Evolutionary conservation across 495 filamentous ascomycete genomes (phyloP), one percentile per base, ranked within the genome.

Genomic region (Podospora bellae-mahoneyi): DNA sequence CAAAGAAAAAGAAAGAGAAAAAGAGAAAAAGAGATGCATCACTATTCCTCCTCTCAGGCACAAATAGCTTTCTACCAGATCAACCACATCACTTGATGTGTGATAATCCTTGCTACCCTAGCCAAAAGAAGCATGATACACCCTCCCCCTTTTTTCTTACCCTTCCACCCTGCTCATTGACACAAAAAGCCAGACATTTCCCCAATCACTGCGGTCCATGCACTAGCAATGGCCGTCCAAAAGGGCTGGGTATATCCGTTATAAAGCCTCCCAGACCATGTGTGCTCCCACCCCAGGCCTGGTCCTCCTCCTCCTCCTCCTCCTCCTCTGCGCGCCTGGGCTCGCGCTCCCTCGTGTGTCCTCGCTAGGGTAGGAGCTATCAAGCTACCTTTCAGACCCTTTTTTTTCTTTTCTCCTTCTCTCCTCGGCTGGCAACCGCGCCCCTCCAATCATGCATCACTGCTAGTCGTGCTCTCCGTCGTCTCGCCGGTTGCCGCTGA

Each of bases 331-430:
- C 73, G 60, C 66, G 68, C 56, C 53, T 62, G 56, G 65, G 48
- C 60, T 66, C 65, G 58, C 56, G 59, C 7, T 20, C 61, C 19
- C 23, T 39, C 4, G 56, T 55, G 66, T 66, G 34, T 64, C 68
- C 61, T 19, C 58, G 27, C n/a, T 64, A 82, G 80, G 81, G 81
- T 82, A 77, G 81, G 81, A 81, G 81, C 81, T 81, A 78, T 83
- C 76, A 81, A 83, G 80, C 80, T 77, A 83, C 81, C 81, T 80
- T 83, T 82, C 68, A 76, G 73, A 77, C 75, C 77, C 75, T 74
- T 66, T 64, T 20, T 69, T 62, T 58, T 71, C 63, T 65, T 53
- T 64, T 23, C 23, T 1, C 53, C 15, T 48, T 56, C 64, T 26
- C 55, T 64, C 16, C 30, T n/a, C 30, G 16, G 56, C 69, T 65